Percentiles rank a stretch among this genome's conserved stretches.
Conservation (phyloP, 139 green algal genomes). For the Closterium sp. region DNA sequence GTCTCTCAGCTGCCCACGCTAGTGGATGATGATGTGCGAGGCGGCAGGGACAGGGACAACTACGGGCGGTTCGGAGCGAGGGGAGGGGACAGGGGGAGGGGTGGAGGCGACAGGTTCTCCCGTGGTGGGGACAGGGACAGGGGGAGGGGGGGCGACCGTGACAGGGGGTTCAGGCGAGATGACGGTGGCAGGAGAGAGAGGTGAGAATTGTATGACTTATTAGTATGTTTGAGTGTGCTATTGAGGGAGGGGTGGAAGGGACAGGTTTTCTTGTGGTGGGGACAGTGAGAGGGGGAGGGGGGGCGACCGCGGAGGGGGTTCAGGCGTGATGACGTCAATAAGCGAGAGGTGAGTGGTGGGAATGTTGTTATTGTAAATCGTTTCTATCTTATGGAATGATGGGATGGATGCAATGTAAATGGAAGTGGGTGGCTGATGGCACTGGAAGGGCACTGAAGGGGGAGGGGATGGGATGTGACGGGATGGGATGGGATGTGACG, state of each 20-base stretch:
- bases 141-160: conserved; percentile 9
- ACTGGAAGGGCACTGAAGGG: too few relatives aligned
- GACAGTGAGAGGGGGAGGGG: too few relatives aligned
- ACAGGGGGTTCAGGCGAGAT: background rate
- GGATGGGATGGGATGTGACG: too few relatives aligned
- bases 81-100: conserved; percentile 8
- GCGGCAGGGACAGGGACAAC: conserved; percentile 22
- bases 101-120: background rate
- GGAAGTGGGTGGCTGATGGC: too few relatives aligned
- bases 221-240: background rate
- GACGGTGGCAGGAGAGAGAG: background rate
- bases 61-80: conserved; percentile 18
- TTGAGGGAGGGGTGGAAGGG: too few relatives aligned
- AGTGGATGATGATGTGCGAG: conserved; percentile 5
- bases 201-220: background rate
- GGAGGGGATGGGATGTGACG: too few relatives aligned
- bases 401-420: too few relatives aligned
- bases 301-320: background rate
- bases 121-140: background rate
- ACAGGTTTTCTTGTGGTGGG: background rate
- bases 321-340: too few relatives aligned
- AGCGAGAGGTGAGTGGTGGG: too few relatives aligned
- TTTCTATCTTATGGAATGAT: too few relatives aligned
- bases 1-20: background rate
- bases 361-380: too few relatives aligned